Percentiles rank a stretch among this genome's conserved stretches.
Conservation (phyloP, 257 asterid species). For the Rubia yunnanensis region DNA sequence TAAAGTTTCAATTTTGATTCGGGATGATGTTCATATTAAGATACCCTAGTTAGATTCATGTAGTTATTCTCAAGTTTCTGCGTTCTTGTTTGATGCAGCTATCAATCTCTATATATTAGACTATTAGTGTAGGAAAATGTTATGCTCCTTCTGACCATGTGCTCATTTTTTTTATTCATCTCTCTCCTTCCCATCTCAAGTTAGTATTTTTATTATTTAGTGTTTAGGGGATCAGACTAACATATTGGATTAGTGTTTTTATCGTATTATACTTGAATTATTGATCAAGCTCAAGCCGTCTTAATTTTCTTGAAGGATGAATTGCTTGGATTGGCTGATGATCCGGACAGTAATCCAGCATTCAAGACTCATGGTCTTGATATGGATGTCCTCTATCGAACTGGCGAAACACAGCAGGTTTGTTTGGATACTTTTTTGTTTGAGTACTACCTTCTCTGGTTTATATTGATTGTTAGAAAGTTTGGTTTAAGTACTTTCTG, state of each 20-base stretch:
- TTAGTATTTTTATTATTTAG: neutral
- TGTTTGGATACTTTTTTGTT: slow-evolving; percentile 5
- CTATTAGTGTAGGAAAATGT: too few species aligned
- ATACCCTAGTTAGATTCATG: neutral
- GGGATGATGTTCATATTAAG: neutral
- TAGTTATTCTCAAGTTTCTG: neutral
- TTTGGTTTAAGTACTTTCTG: neutral
- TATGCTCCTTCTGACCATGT: too few species aligned
- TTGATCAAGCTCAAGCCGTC: slow-evolving; percentile 10
- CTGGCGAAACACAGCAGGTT: slow-evolving; percentile 87
- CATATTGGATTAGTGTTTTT: neutral
- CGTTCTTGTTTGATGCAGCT: too few species aligned
- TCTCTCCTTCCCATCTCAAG: too few species aligned
- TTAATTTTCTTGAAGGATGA: slow-evolving; percentile 62
- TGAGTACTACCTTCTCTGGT: neutral
- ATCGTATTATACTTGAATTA: neutral
- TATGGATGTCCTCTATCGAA: slow-evolving; percentile 74
- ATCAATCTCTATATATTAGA: too few species aligned
- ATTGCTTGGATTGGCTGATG: slow-evolving; percentile 82
- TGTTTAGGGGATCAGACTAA: neutral
- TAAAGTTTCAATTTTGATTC: neutral
- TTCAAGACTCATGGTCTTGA: slow-evolving; percentile 57
- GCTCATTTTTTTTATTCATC: too few species aligned
- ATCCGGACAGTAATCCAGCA: slow-evolving; percentile 37
- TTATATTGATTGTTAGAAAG: too few species aligned